These are phyloP conservation scores for Ocimum tenuiflorum DNA, from an alignment of 257 asterid genomes.

Conservation along the genomic window DNA sequence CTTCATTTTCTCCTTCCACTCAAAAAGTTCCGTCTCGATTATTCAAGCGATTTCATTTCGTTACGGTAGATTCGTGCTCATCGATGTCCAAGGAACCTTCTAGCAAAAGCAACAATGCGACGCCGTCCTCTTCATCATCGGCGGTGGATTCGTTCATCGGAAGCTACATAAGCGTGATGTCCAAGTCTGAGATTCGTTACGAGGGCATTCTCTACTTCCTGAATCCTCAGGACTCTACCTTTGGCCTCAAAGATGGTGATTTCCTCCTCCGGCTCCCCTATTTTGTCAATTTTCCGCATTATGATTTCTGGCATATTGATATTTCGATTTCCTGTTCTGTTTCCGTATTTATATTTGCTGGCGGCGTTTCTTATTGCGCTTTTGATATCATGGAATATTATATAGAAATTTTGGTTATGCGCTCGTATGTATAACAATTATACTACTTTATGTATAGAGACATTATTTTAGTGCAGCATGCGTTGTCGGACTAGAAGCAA, in stretches of 20 bases:
- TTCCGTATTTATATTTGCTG: neutral
- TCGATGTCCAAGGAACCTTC: slow-evolving; percentile 45
- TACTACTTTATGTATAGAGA: neutral
- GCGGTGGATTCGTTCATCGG: slow-evolving; percentile 69
- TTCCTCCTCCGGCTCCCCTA: neutral
- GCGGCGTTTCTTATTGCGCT: neutral
- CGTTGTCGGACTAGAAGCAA: neutral
- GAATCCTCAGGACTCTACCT: slow-evolving; percentile 56
- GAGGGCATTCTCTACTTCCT: slow-evolving; percentile 60
- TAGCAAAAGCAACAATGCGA: slow-evolving; percentile 20
- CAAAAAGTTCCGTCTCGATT: neutral
- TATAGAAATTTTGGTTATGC: neutral
- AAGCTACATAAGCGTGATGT: slow-evolving; percentile 57
- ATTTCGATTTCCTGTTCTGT: neutral
- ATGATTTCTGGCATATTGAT: neutral
- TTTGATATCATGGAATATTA: neutral
- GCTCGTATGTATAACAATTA: neutral
- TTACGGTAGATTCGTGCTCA: neutral
- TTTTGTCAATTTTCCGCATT: neutral
- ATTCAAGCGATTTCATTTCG: slow-evolving; percentile 1
- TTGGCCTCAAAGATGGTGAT: slow-evolving; percentile 69
- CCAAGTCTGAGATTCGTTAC: slow-evolving; percentile 76
- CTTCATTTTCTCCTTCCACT: neutral
- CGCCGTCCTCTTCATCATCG: slow-evolving; percentile 36
- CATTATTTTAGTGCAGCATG: neutral